These are phyloP conservation scores for Eucalyptus curtisii DNA, from an alignment of 345 rosid species.

Conservation along the genomic window DNA sequence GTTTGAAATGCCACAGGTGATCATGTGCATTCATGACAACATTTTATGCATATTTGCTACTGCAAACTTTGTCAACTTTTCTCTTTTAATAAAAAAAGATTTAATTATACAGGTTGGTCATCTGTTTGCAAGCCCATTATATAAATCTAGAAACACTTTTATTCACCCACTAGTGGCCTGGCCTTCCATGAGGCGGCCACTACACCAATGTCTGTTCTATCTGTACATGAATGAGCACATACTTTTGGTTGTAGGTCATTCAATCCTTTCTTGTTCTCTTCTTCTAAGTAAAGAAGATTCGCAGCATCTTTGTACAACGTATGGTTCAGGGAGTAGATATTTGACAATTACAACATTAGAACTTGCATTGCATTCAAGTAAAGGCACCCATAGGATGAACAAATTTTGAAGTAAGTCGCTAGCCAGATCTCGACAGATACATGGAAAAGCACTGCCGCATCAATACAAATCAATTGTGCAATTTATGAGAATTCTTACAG, in stretches of 20 bases:
- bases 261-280: neutral
- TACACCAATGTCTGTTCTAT: neutral
- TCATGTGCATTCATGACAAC: neutral
- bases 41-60: neutral
- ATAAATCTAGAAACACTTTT: neutral
- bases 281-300: neutral
- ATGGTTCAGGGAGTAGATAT: neutral
- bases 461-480: neutral
- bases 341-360: neutral
- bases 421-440: neutral
- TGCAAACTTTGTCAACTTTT: neutral
- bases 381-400: neutral
- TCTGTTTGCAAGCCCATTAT: neutral
- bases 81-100: neutral
- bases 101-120: neutral
- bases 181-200: neutral
- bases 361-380: neutral
- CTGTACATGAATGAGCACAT: neutral
- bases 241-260: neutral
- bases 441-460: neutral
- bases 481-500: slow-evolving; percentile 33
- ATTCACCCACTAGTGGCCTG: neutral
- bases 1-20: neutral
- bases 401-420: neutral
- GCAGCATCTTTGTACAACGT: neutral